Evolutionary conservation across 192 early-diverging fungal genomes (phyloP), one percentile per base, ranked within the genome.

Genomic region (Rhizoclosmatium sp.): DNA sequence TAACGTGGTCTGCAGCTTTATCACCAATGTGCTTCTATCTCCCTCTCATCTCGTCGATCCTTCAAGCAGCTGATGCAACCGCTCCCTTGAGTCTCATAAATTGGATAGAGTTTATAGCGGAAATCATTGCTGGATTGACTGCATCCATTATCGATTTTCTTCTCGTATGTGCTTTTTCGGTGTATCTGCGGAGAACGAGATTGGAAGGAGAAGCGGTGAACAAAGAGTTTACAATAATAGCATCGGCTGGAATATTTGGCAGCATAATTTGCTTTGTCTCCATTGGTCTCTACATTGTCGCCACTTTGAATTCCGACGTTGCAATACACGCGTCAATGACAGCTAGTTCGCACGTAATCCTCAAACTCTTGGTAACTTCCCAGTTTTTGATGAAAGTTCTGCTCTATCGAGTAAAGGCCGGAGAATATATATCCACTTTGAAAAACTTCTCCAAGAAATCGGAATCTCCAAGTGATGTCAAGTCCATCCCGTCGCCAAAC

Each of bases 61-160:
- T 56, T 4, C 21, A 60, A 2, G 46, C 56, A 2, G 16, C 45
- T 3, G 12, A 12, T 12, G 21, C 39, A n/a, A 69, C 4, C n/a
- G 5, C 67, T 44, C 47, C 5, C 16, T 4, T 5, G 16, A 21
- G 42, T 10, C 16, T 64, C 10, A 10, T 42, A 19, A 12, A 16
- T n/a, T 21, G 44, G 46, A 4, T 75, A 2, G 62, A 40, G 12
- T 21, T n/a, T 3, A 45, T 31, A n/a, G 16, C 44, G 16, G n/a
- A 41, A 7, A 31, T 75, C n/a, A 23, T 75, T 21, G 58, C 60
- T 41, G 73, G 73, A 40, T 14, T 47, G 31, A 47, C 16, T n/a
- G 21, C 46, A 21, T 16, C 19, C 19, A n/a, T 44, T 14, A 12
- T 75, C 2, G 73, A 75, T 19, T 9, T 47, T 1, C 23, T 45